Conservation (phyloP, 148 eudicot species). For the Fagopyrum homotropicum region DNA sequence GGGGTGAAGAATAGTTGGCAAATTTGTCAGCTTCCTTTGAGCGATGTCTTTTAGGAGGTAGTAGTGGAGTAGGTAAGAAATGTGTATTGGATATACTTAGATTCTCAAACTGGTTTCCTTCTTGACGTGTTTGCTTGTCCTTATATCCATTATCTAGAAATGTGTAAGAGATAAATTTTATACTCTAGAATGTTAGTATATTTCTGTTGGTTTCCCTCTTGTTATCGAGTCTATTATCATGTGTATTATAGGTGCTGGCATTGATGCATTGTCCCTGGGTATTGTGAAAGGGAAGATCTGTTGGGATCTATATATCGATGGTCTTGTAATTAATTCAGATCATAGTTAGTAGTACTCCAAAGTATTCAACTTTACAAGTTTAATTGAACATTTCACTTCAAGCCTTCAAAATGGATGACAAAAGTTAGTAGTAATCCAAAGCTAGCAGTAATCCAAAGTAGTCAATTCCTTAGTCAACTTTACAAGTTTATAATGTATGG, state of each 20-base stretch:
- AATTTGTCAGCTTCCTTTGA: slow-evolving; percentile 72
- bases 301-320: slow-evolving; percentile 96
- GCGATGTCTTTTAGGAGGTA: slow-evolving; percentile 76
- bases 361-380: too few relatives aligned
- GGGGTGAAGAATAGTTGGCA: slow-evolving; percentile 79
- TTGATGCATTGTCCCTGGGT: slow-evolving; percentile 74
- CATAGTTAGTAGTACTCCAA: too few relatives aligned
- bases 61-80: slow-evolving; percentile 66
- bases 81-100: neutral
- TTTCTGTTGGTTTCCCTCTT: neutral
- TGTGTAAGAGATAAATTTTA: neutral
- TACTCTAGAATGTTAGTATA: neutral
- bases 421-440: too few relatives aligned
- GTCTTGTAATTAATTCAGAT: slow-evolving; percentile 82
- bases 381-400: too few relatives aligned
- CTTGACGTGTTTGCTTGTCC: neutral
- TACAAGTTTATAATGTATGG: too few relatives aligned
- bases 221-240: neutral
- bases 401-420: too few relatives aligned
- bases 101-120: neutral
- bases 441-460: too few relatives aligned
- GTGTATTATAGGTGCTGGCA: slow-evolving; percentile 70
- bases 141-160: neutral
- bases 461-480: too few relatives aligned
- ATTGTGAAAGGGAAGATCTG: slow-evolving; percentile 80